Conservation (phyloP, 148 eudicot species). For the Rhododendron williamsianum region DNA sequence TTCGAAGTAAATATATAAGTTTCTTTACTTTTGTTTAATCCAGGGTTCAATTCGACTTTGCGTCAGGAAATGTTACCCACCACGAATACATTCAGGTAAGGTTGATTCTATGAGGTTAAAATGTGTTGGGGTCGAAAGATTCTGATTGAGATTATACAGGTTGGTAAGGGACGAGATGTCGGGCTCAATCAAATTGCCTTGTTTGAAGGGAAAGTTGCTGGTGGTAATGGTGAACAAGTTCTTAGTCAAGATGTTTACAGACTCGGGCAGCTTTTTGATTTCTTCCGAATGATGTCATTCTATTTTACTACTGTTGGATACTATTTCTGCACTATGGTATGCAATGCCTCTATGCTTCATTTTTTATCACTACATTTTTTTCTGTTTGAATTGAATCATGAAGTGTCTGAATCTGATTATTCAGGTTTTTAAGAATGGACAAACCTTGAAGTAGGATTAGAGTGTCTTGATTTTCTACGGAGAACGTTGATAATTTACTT, state of each 20-base stretch:
- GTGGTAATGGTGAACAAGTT: constrained; percentile 99
- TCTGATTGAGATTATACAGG: constrained; percentile 41
- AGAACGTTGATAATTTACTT: neutral
- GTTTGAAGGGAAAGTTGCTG: constrained; percentile 98
- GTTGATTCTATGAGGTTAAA: neutral
- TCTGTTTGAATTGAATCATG: neutral
- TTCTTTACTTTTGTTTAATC: constrained; percentile 17
- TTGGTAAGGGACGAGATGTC: constrained; percentile 98
- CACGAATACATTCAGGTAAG: constrained; percentile 94
- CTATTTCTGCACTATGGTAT: constrained; percentile 97
- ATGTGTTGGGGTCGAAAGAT: neutral
- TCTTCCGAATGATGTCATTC: constrained; percentile 96
- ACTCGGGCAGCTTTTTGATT: constrained; percentile 95
- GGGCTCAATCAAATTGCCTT: constrained; percentile 98
- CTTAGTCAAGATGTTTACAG: constrained; percentile 94
- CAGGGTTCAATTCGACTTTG: constrained; percentile 94
- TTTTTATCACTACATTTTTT: neutral
- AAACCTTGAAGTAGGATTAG: neutral
- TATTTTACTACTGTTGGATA: constrained; percentile 93
- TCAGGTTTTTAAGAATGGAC: neutral
- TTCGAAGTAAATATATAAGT: neutral
- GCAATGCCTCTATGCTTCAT: constrained; percentile 15
- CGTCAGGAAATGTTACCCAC: constrained; percentile 95
- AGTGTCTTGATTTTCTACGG: neutral
- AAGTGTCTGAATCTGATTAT: neutral